Evolutionary conservation across 768 basidiomycete species (phyloP), one percentile per base, ranked within the genome.

Genomic region (Gelatoporia subvermispora): DNA sequence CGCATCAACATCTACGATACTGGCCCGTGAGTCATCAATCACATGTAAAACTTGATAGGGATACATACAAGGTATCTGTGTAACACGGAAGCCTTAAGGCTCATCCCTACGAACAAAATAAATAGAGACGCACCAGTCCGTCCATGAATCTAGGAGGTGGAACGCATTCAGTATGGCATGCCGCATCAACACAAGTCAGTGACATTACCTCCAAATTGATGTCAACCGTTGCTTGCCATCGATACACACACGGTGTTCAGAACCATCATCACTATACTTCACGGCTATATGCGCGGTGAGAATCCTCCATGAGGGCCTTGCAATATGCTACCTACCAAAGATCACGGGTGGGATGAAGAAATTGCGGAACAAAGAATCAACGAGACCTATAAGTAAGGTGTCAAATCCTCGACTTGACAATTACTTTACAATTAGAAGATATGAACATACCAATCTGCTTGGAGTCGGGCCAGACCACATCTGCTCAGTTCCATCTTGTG

Each of bases 201-300:
- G 3, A 13, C 3, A 41, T 15, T 54, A 85, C 85, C 76, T 70
- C 40, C 81, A 72, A 41, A 92, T 83, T 0, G 85, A 88, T 0
- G 86, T 89, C 41, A 89, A 62, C 21, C 89, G 69, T 60, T 92
- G 89, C 59, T 92, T 92, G 16, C 89, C 89, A 56, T 89, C 87
- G 8, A 87, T 85, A 56, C 85, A 87, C 1, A 78, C 80, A 55
- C 78, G 79, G 3, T 68, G 72, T 58, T 87, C 85, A 0, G 75
- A 67, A 0, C 88, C 88, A 56, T 89, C 85, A 0, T 81, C 76
- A 28, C 63, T 58, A 2, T 68, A 62, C 18, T 76, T 66, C 11
- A 79, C 74, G 51, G 83, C 81, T 71, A 57, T 15, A n/a, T n/a
- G 42, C 34, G 15, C 34, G 8, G 22, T 45, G 11, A 49, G 37